phyloP scores from a whole-genome alignment of 441 rosid genomes.

The Bocquillonia castaneifolia region DNA sequence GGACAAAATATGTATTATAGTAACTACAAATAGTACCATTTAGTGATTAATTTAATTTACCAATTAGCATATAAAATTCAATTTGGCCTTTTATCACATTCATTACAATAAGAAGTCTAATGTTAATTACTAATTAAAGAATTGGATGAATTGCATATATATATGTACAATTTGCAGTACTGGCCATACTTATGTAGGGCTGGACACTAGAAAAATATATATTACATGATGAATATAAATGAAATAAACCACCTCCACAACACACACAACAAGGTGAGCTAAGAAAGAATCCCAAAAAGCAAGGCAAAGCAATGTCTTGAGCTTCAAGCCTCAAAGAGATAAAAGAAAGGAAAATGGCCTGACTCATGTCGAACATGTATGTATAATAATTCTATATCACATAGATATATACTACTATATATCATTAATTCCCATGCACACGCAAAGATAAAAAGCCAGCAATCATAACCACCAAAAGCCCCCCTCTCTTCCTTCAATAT shows the following conservation, averaged over 20 bases:
- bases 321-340: conserved; percentile 32
- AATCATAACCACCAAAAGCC: conserved; percentile 49
- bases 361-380: conserved; percentile 34
- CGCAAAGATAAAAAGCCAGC: conserved; percentile 57
- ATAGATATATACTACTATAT: too few species aligned
- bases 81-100: too few species aligned
- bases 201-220: background rate
- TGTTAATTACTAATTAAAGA: background rate
- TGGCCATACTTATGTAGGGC: background rate
- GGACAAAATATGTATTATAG: too few species aligned
- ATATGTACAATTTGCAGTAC: background rate
- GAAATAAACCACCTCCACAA: background rate
- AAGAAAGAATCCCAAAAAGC: conserved; percentile 38
- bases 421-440: conserved; percentile 28
- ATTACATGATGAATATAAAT: background rate
- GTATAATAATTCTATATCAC: background rate
- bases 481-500: conserved; percentile 19
- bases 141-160: background rate
- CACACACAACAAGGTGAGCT: conserved; percentile 7
- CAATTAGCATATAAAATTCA: too few species aligned
- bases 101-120: too few species aligned
- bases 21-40: too few species aligned
- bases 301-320: conserved; percentile 36
- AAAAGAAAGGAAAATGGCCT: conserved; percentile 17
- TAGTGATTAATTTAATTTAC: background rate